Evolutionary conservation across 2,329 filamentous ascomycete species (phyloP), one percentile per base, ranked within the genome.

Genomic region (Neofusicoccum laricinum): DNA sequence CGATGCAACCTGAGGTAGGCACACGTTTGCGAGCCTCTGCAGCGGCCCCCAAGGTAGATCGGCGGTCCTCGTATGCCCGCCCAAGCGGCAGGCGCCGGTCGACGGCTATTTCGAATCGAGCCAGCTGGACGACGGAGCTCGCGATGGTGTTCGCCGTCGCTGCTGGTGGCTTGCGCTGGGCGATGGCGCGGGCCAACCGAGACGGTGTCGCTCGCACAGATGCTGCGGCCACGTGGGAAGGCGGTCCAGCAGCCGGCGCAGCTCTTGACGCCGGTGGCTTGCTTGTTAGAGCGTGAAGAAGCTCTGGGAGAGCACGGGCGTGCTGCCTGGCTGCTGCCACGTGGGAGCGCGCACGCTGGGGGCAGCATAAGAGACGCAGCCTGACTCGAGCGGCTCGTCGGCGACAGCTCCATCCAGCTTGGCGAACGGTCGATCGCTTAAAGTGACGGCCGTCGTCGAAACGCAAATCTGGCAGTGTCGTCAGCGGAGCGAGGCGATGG

Each of bases 261-360:
- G n/a, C 2, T 25, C n/a, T 34, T 58, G 40, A 46, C 55, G 55
- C 36, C 55, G 15, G 55, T 58, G 55, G 55, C 55, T 46, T 58
- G 55, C 55, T 14, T 17, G 12, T 7, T 8, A 30, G 30, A 51
- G 21, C 14, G 40, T 45, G 40, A 34, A 46, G 40, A 17, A 57
- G n/a, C 15, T 40, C 40, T 36, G 6, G 21, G 14, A 3, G 40
- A 15, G 49, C 49, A 49, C 46, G 46, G 46, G 46, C 36, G 11
- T 12, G 3, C 8, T 38, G 36, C 36, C 14, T 38, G 36, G 36
- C 55, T 10, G n/a, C 38, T 15, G 40, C 55, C 55, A 58, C 55
- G 55, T 58, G 55, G 55, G 40, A 21, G 25, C 38, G 38, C 14
- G 21, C 21, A 17, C 21, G 36, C 19, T n/a, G 48, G 15, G 11